A percentile compares a stretch with the other conserved stretches of the same genome.
Conservation (phyloP, 306 rosid genomes). For the Arachis stenosperma region DNA sequence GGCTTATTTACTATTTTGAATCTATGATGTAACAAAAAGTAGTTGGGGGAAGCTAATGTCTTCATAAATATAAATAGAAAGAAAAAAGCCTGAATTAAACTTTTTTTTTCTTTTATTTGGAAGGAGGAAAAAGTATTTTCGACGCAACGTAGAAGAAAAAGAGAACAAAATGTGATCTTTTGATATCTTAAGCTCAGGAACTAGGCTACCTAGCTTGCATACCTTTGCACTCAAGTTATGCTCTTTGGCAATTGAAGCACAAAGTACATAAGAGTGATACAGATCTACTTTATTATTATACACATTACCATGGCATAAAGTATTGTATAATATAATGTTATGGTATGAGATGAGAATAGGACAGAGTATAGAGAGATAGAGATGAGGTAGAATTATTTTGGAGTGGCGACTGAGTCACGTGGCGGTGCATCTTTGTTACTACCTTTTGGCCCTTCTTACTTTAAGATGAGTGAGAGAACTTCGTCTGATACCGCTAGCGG, state of each 20-base stretch:
- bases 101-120: neutral
- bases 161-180: neutral
- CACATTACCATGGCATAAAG: neutral
- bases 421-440: slow-evolving; percentile 46
- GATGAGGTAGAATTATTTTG: slow-evolving; percentile 2
- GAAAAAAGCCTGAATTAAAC: neutral
- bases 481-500: slow-evolving; percentile 37
- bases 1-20: neutral
- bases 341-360: neutral
- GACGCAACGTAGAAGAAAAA: neutral
- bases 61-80: neutral
- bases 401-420: slow-evolving; percentile 46
- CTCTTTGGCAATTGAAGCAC: neutral
- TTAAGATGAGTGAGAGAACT: slow-evolving; percentile 41
- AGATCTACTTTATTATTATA: neutral
- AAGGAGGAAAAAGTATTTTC: neutral
- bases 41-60: neutral
- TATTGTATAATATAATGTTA: neutral
- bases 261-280: neutral
- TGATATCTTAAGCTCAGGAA: slow-evolving; percentile 17
- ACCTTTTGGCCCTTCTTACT: slow-evolving; percentile 35
- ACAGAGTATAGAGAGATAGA: neutral
- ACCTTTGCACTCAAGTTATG: slow-evolving; percentile 40
- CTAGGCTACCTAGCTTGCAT: neutral
- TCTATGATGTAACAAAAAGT: slow-evolving; percentile 3